These are phyloP conservation scores for Daldinia caldariorum DNA, from an alignment of 495 filamentous ascomycete genomes.

Conservation along the genomic window DNA sequence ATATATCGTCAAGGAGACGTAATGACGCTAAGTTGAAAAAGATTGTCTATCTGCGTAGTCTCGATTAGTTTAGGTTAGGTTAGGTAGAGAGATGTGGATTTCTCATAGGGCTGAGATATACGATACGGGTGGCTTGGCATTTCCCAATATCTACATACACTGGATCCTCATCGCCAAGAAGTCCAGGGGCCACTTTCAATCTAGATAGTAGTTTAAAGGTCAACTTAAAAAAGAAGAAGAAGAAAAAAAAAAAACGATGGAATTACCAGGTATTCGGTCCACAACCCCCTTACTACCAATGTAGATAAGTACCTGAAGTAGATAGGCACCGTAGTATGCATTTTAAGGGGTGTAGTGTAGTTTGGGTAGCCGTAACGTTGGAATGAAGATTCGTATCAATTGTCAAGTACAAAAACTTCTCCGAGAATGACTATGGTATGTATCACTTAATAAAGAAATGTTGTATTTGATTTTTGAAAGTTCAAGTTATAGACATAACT, in stretches of 20 bases:
- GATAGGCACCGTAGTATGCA: too few relatives aligned
- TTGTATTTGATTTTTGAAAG: neutral
- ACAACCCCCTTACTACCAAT: too few relatives aligned
- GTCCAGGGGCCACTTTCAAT: neutral
- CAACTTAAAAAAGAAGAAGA: slow-evolving; percentile 1
- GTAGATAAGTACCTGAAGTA: too few relatives aligned
- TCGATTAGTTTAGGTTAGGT: slow-evolving; percentile 35
- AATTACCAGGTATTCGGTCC: neutral
- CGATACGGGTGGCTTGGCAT: slow-evolving; percentile 26
- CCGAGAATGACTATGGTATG: neutral
- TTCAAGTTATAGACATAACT: neutral
- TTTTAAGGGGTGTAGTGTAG: too few relatives aligned
- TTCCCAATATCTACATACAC: slow-evolving; percentile 1
- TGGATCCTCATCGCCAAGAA: slow-evolving; percentile 10
- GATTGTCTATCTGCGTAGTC: slow-evolving; percentile 16
- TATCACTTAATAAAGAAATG: neutral
- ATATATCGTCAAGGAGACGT: slow-evolving; percentile 3
- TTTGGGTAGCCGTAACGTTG: neutral
- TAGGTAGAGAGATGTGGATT: slow-evolving; percentile 26
- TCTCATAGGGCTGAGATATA: slow-evolving; percentile 37
- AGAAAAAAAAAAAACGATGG: slow-evolving; percentile 6
- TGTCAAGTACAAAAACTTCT: neutral
- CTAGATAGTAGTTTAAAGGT: neutral
- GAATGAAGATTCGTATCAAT: neutral
- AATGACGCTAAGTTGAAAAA: neutral